Evolutionary conservation across 805 yeast species (phyloP), one percentile per base, ranked within the genome.

Genomic region (Cyberlindnera petersonii): DNA sequence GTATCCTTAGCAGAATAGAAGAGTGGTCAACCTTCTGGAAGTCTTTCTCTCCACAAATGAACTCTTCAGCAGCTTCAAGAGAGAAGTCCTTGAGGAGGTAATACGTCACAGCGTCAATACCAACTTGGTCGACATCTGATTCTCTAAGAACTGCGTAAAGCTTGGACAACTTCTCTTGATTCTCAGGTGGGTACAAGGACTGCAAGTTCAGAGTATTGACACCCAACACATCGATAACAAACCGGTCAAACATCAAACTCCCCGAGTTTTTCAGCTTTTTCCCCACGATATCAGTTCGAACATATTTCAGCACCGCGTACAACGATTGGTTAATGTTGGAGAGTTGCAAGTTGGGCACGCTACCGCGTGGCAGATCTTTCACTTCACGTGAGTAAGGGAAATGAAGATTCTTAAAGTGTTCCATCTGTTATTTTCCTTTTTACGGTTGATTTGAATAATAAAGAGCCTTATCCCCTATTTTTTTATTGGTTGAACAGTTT

Each of bases 31-130:
- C 39, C n/a, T 26, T 31, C 9, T 41, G 33, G 3, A 24, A 9
- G 15, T 40, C 39, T 2, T 5, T 9, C 1, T 34, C 38, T 7
- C 41, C 37, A 21, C 33, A 32, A 15, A 44, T 33, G 27, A 38
- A 55, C 7, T 30, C 22, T 26, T 53, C 57, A 3, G 58, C 57
- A 6, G 30, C 35, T 3, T 33, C 29, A 15, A 44, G 23, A 5
- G 47, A 40, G 22, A 53, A 55, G 39, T 55, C 60, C 31, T 55
- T 54, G 33, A 51, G 28, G 13, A 55, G 35, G 33, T 55, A 55
- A 29, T 54, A 55, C 3, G 54, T 9, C 15, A 54, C 39, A 5
- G 48, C 32, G 9, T 43, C 26, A n/a, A 46, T 20, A 14, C 50
- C 45, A 3, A 37, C 18, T 8, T 31, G 38, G 5, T 40, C 31